Conservation (phyloP, 495 filamentous ascomycete genomes). For the Podospora didyma region DNA sequence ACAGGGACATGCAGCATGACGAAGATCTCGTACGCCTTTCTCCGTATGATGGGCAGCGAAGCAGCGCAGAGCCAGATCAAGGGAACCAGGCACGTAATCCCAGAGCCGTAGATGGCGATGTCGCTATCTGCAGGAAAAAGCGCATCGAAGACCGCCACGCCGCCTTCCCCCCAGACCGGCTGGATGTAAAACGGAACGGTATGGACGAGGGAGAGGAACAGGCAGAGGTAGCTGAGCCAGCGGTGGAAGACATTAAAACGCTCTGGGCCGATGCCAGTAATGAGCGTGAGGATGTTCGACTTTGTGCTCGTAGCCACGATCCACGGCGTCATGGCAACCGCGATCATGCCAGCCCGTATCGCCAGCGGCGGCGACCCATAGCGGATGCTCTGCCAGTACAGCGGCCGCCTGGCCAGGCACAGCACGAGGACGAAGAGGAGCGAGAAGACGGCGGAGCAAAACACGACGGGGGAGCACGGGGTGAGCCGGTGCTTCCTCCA, state of each 20-base stretch:
- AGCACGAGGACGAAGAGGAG: conserved; percentile 70
- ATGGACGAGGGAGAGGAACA: conserved; percentile 79
- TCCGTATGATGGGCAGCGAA: conserved; percentile 66
- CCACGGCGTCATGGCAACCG: conserved; percentile 92
- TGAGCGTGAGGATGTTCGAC: conserved; percentile 78
- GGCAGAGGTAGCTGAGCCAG: conserved; percentile 84
- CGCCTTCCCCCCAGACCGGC: conserved; percentile 75
- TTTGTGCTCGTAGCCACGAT: conserved; percentile 88
- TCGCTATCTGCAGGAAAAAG: conserved; percentile 58
- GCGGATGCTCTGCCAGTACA: conserved; percentile 77
- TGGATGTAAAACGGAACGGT: conserved; percentile 86
- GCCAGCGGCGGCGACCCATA: conserved; percentile 87
- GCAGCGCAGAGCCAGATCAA: conserved; percentile 76
- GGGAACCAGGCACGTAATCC: conserved; percentile 80
- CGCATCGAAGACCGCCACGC: conserved; percentile 58
- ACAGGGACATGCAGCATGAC: conserved; percentile 76
- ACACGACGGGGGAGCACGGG: conserved; percentile 72
- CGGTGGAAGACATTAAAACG: conserved; percentile 89
- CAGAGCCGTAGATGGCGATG: conserved; percentile 81
- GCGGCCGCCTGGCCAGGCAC: conserved; percentile 75
- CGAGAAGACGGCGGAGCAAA: conserved; percentile 58
- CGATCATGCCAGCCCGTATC: conserved; percentile 88
- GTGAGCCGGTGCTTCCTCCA: conserved; percentile 61
- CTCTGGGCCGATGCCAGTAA: conserved; percentile 91
- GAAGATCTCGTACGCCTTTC: conserved; percentile 75